Conservation (phyloP, 2,329 filamentous ascomycete species). For the Exophiala bonariae region DNA sequence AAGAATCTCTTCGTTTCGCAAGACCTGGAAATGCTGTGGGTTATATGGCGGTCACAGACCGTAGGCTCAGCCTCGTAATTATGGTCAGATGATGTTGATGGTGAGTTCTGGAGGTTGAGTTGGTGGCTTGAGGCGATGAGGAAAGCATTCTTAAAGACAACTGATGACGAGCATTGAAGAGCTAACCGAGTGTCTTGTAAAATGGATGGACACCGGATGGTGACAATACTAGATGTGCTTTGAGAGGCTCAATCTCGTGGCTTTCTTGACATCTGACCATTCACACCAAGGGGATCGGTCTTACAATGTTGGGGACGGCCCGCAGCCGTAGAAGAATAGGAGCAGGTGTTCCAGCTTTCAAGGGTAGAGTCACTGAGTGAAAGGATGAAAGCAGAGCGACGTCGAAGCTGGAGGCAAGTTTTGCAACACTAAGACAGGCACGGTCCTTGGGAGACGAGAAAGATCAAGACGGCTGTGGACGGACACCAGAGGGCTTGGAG, state of each 20-base stretch:
- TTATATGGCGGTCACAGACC: constrained; percentile 7
- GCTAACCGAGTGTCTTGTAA: background rate
- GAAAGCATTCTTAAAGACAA: constrained; percentile 23
- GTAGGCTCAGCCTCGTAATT: constrained; percentile 10
- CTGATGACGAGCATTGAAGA: constrained; percentile 1
- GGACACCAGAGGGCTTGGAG: constrained; percentile 19
- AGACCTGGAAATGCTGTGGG: background rate
- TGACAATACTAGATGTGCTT: background rate
- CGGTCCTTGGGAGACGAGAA: constrained; percentile 17
- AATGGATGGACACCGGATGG: background rate
- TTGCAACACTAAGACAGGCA: constrained; percentile 14
- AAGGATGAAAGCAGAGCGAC: constrained; percentile 12
- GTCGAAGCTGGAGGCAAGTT: constrained; percentile 23
- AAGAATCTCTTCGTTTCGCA: constrained; percentile 2
- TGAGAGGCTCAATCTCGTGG: constrained; percentile 19
- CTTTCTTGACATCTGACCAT: constrained; percentile 19
- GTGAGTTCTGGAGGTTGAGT: constrained; percentile 12
- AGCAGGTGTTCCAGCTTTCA: constrained; percentile 34
- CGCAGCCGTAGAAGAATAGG: constrained; percentile 33
- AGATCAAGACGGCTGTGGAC: constrained; percentile 18
- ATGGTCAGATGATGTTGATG: constrained; percentile 9
- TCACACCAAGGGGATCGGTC: constrained; percentile 12
- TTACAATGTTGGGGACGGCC: constrained; percentile 22
- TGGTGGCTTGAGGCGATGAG: constrained; percentile 10
- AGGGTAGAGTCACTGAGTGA: constrained; percentile 35